A percentile compares a stretch with the other conserved stretches of the same genome.
Evolutionary conservation across 2,329 filamentous ascomycete genomes (phyloP).

Genomic region (Colletotrichum echinochloae): DNA sequence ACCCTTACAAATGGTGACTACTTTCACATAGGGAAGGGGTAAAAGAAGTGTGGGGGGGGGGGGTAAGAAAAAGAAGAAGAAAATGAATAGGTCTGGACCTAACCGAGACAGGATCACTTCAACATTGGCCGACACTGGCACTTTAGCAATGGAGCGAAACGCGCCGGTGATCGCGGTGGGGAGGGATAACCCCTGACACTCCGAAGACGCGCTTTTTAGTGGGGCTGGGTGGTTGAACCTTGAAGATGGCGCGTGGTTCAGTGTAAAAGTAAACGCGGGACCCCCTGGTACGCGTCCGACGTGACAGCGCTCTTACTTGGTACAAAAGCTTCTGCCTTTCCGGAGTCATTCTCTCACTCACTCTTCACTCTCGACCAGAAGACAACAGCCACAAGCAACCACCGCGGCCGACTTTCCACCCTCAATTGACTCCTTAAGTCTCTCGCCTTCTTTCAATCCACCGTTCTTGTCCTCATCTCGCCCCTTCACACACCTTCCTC

Average conservation of each 20-base stretch:
- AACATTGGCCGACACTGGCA: slow-evolving; percentile 21
- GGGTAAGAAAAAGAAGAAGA: neutral
- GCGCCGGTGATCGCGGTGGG: slow-evolving; percentile 23
- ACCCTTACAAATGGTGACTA: slow-evolving; percentile 19
- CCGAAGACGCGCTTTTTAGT: slow-evolving; percentile 34
- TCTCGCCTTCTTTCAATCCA: slow-evolving; percentile 34
- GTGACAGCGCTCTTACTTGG: slow-evolving; percentile 31
- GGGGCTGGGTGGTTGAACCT: slow-evolving; percentile 4
- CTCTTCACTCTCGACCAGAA: slow-evolving; percentile 32
- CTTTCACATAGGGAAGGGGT: too few relatives aligned
- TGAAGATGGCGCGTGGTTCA: slow-evolving; percentile 21
- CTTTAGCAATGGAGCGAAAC: slow-evolving; percentile 33
- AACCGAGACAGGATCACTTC: slow-evolving; percentile 25
- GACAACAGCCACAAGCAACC: slow-evolving; percentile 4
- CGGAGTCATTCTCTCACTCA: slow-evolving; percentile 7
- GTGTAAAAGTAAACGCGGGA: slow-evolving; percentile 33
- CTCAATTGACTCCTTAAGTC: slow-evolving; percentile 35
- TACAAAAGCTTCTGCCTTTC: slow-evolving; percentile 40
- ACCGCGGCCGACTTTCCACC: slow-evolving; percentile 1
- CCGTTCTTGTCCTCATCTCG: slow-evolving; percentile 17
- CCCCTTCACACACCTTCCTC: slow-evolving; percentile 22
- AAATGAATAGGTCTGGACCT: slow-evolving; percentile 33
- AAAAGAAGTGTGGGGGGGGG: too few relatives aligned
- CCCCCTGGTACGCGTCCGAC: slow-evolving; percentile 36
- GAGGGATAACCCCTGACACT: slow-evolving; percentile 12